Evolutionary conservation across 1,284 basidiomycete species (phyloP).

Genomic region (Chalciporus piperatoides): DNA sequence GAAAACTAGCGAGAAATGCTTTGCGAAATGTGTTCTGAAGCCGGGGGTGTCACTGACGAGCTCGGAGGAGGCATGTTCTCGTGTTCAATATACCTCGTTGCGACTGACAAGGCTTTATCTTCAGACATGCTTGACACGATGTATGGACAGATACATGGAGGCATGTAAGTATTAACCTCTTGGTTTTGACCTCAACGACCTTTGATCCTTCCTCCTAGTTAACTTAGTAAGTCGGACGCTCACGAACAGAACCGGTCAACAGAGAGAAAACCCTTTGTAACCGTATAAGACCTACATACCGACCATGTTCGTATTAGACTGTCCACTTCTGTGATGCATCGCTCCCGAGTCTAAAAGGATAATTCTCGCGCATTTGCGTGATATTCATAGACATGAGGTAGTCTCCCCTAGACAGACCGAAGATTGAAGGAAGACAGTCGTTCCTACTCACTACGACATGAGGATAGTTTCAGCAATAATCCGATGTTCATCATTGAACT

Average conservation of each 20-base stretch:
- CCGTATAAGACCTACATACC: neutral
- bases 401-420: too few relatives aligned
- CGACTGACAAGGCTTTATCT: constrained; percentile 5
- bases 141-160: constrained; percentile 80
- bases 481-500: constrained; percentile 19
- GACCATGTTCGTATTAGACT: neutral
- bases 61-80: constrained; percentile 62
- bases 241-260: constrained; percentile 44
- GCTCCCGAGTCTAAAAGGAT: neutral
- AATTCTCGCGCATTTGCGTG: neutral
- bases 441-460: too few relatives aligned
- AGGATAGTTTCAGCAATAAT: constrained; percentile 7
- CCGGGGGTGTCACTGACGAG: constrained; percentile 65
- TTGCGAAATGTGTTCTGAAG: constrained; percentile 73
- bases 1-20: constrained; percentile 80
- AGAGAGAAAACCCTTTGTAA: constrained; percentile 23
- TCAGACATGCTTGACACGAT: constrained; percentile 70
- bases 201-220: constrained; percentile 42
- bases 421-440: too few relatives aligned
- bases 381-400: neutral
- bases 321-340: neutral
- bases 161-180: constrained; percentile 55
- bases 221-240: constrained; percentile 72
- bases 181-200: neutral
- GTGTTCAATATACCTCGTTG: neutral